Base-by-base conservation (phyloP, 495 filamentous ascomycete genomes). In the Penicillium diatomitis region DNA sequence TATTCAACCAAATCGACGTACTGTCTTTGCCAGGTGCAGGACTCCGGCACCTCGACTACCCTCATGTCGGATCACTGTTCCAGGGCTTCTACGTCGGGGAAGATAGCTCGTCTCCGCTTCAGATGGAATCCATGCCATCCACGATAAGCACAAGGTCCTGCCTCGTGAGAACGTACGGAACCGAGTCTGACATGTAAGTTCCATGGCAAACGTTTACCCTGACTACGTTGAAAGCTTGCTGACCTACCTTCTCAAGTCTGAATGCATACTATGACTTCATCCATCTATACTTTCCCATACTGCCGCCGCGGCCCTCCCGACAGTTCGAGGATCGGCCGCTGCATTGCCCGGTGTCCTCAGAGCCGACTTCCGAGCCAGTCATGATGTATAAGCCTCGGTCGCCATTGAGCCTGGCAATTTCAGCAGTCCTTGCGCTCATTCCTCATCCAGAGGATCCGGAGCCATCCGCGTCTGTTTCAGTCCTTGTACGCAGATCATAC, bases 201-300 rank as follows among this genome's bases (percentile, higher is more conserved):
- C 20, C 31, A 2, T 11, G 1, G 20, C 20, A 20, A 10, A 46
- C 3, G 36, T 4, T 33, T 2, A 31, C 33, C 31, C 31, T 10
- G 3, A 12, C 32, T 9, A 2, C 6, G 7, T 46, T 8, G 29
- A 28, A 35, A 11, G 20, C 20, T 20, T 32, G 45, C 60, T 70
- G 63, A 61, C 65, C 8, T 27, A 27, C 9, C 35, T 8, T 4
- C 0, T 5, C 32, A 50, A 82, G 79, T 56, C 60, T 82, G 45
- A 76, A 76, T 44, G 79, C 77, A 28, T 81, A 81, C 54, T 82
- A 81, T 53, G 73, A 77, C 30, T 81, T 75, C 55, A 77, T 81
- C 38, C 78, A 82, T 59, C 57, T 63, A 11, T 81, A 77, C 57
- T 78, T 83, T 42, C 78, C 79, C 4, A 76, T 83, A 43, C 53